These are phyloP conservation scores for Daldinia decipiens DNA, from an alignment of 495 filamentous ascomycete genomes.

Conservation along the genomic window DNA sequence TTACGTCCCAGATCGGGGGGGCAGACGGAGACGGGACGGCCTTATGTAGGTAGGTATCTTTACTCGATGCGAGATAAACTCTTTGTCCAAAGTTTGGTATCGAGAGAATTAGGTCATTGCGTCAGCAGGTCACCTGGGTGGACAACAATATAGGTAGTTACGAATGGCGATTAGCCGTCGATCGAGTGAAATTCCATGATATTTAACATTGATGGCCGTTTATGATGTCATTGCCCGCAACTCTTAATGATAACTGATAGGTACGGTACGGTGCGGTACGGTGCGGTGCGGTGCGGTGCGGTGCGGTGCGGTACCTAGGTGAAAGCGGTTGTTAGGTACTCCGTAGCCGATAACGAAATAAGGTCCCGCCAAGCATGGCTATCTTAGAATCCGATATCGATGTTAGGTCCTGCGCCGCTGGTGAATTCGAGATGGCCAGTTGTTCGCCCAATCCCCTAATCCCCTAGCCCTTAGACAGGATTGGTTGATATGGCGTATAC, in stretches of 20 bases:
- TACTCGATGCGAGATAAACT: not conserved
- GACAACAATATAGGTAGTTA: slow-evolving; percentile 15
- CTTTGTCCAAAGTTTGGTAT: slow-evolving; percentile 12
- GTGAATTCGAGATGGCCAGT: slow-evolving; percentile 17
- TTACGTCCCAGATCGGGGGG: slow-evolving; percentile 27
- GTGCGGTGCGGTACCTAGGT: too few species aligned
- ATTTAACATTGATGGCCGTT: slow-evolving; percentile 9
- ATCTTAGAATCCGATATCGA: slow-evolving; percentile 14
- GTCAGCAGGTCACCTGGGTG: slow-evolving; percentile 37
- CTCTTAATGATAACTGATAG: slow-evolving; percentile 2
- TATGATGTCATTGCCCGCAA: slow-evolving; percentile 34
- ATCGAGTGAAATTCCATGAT: slow-evolving; percentile 23
- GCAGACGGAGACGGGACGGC: slow-evolving; percentile 1
- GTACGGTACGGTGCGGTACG: too few species aligned
- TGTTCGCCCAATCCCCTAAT: not conserved
- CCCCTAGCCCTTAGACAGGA: slow-evolving; percentile 9
- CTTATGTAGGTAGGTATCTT: not conserved
- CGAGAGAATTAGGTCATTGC: slow-evolving; percentile 24
- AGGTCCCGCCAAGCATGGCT: slow-evolving; percentile 17
- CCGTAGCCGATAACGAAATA: slow-evolving; percentile 20
- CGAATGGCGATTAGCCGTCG: slow-evolving; percentile 26
- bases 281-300: too few species aligned
- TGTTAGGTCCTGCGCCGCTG: not conserved
- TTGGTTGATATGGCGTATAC: slow-evolving; percentile 12
- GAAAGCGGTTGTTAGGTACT: slow-evolving; percentile 14